A percentile compares a stretch with the other conserved stretches of the same genome.
Conservation (phyloP, 441 rosid genomes). For the Eutrema salsugineum region DNA sequence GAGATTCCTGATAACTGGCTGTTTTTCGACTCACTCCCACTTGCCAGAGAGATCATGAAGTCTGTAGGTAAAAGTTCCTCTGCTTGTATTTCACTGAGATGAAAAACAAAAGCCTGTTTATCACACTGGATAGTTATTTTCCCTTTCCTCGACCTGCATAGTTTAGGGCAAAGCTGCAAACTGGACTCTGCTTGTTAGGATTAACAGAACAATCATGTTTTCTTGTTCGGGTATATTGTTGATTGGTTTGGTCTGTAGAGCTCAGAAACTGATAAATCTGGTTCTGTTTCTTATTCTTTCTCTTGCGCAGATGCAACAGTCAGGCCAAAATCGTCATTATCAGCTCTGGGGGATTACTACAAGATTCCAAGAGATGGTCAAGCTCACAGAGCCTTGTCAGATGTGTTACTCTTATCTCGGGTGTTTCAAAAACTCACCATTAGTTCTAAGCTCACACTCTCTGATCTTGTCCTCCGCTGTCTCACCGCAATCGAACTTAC, state of each 20-base stretch:
- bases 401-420: slow-evolving; percentile 53
- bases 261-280: neutral
- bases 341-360: slow-evolving; percentile 48
- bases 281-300: neutral
- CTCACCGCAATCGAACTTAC: slow-evolving; percentile 42
- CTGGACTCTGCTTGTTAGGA: neutral
- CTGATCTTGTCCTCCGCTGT: slow-evolving; percentile 51
- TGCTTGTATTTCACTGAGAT: neutral
- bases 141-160: neutral
- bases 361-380: slow-evolving; percentile 43
- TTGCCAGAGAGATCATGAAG: slow-evolving; percentile 67
- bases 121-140: neutral
- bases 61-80: slow-evolving; percentile 46
- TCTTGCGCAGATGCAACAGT: slow-evolving; percentile 40
- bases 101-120: neutral
- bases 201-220: neutral
- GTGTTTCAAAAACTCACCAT: slow-evolving; percentile 67
- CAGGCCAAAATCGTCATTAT: slow-evolving; percentile 40
- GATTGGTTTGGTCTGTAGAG: slow-evolving; percentile 1
- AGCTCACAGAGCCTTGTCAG: slow-evolving; percentile 92
- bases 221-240: neutral
- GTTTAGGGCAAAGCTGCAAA: neutral
- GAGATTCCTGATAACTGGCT: slow-evolving; percentile 71
- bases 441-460: slow-evolving; percentile 50
- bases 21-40: slow-evolving; percentile 58